Evolutionary conservation across 345 rosid genomes (phyloP), one percentile per base, ranked within the genome.

Genomic region (Moricandia arvensis): DNA sequence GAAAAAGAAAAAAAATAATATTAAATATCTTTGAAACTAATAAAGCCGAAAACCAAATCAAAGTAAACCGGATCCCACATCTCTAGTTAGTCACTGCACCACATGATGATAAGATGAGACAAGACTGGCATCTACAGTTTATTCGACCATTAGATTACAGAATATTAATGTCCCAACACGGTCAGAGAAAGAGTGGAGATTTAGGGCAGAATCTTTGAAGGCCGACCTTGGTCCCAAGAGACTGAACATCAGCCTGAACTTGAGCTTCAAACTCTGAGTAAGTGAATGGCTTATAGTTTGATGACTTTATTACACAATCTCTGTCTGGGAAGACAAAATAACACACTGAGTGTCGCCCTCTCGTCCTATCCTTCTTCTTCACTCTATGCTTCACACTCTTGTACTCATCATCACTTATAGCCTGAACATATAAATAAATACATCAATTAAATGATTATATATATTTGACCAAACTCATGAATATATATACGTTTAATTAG

Each of bases 261-360:
- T 87, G 93, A 26, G 87, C 84, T 72, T 75, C 91, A 79, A 88
- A 94, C 18, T 91, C 87, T 1, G 67, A 7, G 79, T 91, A 91
- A 58, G 93, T 86, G 72, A 93, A 88, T 29, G 94, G 86, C 81
- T 68, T 88, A 75, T 91, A 91, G 8, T 85, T 88, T 2, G 91
- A 80, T 78, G 89, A 87, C 12, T 69, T 80, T 10, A 94, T 86
- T 66, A 86, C 87, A 29, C 70, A 13, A 12, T 71, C 91, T 41
- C 85, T 86, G 0, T 54, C 73, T 7, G 97, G 97, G 71, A 89
- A 94, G 64, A 90, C 91, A 15, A 91, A 94, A 73, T 93, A 93
- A 73, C 98, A 87, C 4, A 91, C 68, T 2, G 98, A 94, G 34
- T 81, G 65, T 74, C 98, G 75, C 43, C 91, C 91, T 47, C 67